phyloP scores from a whole-genome alignment of 2,329 filamentous ascomycete species.

The Cladophialophora immunda region DNA sequence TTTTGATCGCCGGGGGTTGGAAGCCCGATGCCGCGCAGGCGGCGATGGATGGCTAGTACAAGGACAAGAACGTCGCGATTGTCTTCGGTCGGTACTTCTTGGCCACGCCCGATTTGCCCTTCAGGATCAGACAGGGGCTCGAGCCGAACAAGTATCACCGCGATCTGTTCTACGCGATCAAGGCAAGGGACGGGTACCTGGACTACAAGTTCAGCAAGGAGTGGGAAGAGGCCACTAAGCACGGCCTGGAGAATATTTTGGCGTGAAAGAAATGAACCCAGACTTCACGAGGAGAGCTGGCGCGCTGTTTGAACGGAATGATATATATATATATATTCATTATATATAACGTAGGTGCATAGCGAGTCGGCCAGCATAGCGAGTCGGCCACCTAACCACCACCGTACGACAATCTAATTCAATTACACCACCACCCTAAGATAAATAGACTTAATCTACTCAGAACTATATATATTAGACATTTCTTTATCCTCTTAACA shows the following conservation, averaged over 20 bases:
- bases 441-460: no score
- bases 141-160: constrained; percentile 50
- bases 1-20: constrained; percentile 66
- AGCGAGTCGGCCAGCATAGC: no score
- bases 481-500: no score
- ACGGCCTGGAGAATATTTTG: constrained; percentile 2
- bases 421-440: no score
- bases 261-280: not conserved
- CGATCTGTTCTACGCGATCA: constrained; percentile 51
- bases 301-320: not conserved
- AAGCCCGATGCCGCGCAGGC: constrained; percentile 60
- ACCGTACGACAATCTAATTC: no score
- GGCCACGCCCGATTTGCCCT: constrained; percentile 59
- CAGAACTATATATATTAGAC: no score
- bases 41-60: constrained; percentile 54
- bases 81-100: constrained; percentile 59
- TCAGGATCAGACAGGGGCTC: constrained; percentile 55
- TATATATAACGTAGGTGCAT: no score
- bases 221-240: constrained; percentile 1
- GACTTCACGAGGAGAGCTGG: not conserved
- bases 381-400: no score
- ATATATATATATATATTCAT: no score
- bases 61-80: constrained; percentile 56
- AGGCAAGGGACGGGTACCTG: constrained; percentile 50
- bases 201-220: constrained; percentile 42